These are phyloP conservation scores for Alternaria sp. DNA, from an alignment of 2,329 filamentous ascomycete genomes.

Conservation along the genomic window DNA sequence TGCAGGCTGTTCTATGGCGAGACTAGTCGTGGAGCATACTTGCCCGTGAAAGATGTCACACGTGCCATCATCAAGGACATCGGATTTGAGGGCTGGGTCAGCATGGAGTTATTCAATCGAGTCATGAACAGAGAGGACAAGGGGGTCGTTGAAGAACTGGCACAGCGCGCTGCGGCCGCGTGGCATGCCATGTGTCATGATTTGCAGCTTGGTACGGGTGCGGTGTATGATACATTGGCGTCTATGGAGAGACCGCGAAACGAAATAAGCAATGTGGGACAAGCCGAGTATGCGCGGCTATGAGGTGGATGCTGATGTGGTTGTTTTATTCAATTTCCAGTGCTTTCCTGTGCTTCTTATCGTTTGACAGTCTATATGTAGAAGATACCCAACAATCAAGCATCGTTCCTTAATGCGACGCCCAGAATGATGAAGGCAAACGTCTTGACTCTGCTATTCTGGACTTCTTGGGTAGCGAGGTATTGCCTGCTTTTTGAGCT, in stretches of 20 bases:
- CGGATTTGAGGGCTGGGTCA: conserved; percentile 73
- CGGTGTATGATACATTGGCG: background rate
- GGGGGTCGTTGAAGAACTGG: conserved; percentile 62
- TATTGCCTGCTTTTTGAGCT: background rate
- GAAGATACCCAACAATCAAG: background rate
- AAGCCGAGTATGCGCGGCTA: conserved; percentile 9
- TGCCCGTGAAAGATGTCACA: conserved; percentile 69
- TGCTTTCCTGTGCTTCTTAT: background rate
- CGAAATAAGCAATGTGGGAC: background rate
- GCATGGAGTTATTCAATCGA: conserved; percentile 72
- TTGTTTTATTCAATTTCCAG: background rate
- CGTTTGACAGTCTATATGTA: background rate
- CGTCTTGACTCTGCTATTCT: background rate
- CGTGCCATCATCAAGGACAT: conserved; percentile 67
- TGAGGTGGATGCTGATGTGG: background rate
- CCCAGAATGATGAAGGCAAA: background rate
- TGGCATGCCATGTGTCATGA: conserved; percentile 59
- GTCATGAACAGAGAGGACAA: conserved; percentile 62
- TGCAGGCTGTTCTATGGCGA: conserved; percentile 73
- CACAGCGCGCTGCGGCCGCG: conserved; percentile 56
- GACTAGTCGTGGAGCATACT: conserved; percentile 66
- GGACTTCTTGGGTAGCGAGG: background rate
- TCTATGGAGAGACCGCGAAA: background rate
- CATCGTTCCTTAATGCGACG: background rate
- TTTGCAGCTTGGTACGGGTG: conserved; percentile 29